Conservation (phyloP, 768 basidiomycete species). For the Lactarius hatsudake region DNA sequence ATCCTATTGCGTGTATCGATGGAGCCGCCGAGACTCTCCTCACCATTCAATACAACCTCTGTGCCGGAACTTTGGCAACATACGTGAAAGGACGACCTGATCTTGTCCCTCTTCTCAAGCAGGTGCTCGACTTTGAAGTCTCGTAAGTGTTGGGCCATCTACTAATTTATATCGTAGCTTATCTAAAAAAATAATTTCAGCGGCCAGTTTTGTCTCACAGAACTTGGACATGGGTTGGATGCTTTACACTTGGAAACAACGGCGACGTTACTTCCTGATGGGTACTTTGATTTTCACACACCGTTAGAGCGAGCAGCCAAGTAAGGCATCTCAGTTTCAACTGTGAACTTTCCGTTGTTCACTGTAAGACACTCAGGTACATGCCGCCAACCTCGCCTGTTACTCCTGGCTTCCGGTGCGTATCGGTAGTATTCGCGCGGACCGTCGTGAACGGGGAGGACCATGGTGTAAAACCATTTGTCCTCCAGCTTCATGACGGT, state of each 20-base stretch:
- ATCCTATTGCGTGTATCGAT: conserved; percentile 34
- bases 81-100: conserved; percentile 30
- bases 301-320: conserved; percentile 39
- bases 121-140: conserved; percentile 28
- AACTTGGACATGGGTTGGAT: conserved; percentile 47
- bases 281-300: conserved; percentile 39
- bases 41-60: conserved; percentile 40
- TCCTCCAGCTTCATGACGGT: conserved; percentile 42
- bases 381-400: conserved; percentile 46
- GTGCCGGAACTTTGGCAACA: conserved; percentile 37
- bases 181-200: conserved; percentile 30
- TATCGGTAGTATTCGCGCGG: conserved; percentile 42
- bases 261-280: conserved; percentile 38
- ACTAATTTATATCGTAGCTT: not conserved
- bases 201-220: conserved; percentile 44
- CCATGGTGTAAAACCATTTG: conserved; percentile 38
- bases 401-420: conserved; percentile 31
- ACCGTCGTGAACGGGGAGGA: conserved; percentile 37
- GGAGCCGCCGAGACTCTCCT: conserved; percentile 34
- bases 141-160: not conserved
- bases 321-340: conserved; percentile 29
- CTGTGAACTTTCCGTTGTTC: not conserved
- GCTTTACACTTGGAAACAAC: conserved; percentile 42
- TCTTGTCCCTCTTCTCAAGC: conserved; percentile 30
- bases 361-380: conserved; percentile 31